A percentile compares a stretch with the other conserved stretches of the same genome.
phyloP scores from a whole-genome alignment of 768 basidiomycete genomes.

The Mrakia gelida region DNA sequence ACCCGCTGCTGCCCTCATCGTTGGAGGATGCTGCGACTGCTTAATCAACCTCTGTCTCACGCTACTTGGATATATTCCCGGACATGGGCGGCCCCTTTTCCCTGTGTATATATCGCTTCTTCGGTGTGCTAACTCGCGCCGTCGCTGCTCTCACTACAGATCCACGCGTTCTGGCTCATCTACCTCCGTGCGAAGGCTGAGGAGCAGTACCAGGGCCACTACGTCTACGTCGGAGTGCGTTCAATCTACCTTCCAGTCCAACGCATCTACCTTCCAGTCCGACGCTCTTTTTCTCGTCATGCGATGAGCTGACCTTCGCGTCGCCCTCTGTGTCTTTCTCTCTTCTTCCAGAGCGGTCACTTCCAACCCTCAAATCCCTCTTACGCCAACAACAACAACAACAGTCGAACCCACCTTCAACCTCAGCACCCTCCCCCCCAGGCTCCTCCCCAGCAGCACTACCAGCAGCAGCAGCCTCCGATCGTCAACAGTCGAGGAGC shows the following conservation, averaged over 20 bases:
- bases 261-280: neutral
- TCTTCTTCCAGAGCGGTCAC: slow-evolving; percentile 11
- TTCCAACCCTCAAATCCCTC: slow-evolving; percentile 3
- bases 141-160: neutral
- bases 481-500: neutral
- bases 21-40: slow-evolving; percentile 23
- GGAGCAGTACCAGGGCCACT: slow-evolving; percentile 14
- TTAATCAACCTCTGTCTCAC: slow-evolving; percentile 23
- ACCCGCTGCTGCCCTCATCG: slow-evolving; percentile 3
- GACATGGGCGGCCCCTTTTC: neutral
- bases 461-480: neutral
- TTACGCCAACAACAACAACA: neutral
- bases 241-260: neutral
- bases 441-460: neutral
- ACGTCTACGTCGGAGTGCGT: slow-evolving; percentile 24
- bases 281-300: too few species aligned
- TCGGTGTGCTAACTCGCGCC: too few species aligned
- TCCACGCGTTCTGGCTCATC: slow-evolving; percentile 27
- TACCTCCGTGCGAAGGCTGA: slow-evolving; percentile 27
- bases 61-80: neutral
- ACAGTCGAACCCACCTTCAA: neutral
- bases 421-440: neutral
- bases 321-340: neutral
- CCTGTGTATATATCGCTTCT: too few species aligned
- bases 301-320: neutral